These are phyloP conservation scores for Yamadazyma kanchanaburiensis DNA, from an alignment of 1,139 yeast species.

Conservation along the genomic window DNA sequence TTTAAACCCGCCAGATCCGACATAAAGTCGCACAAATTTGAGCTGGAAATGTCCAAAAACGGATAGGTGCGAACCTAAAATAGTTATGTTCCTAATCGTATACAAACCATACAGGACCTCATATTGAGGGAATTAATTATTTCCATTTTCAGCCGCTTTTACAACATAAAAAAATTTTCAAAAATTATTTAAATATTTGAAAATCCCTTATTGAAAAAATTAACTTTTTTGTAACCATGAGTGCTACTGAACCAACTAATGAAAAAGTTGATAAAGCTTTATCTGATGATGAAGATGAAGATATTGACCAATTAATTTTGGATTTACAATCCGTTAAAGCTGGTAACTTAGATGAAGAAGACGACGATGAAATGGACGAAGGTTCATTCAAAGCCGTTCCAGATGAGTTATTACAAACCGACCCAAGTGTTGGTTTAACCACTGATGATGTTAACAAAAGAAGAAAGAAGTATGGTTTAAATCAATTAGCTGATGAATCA, in stretches of 20 bases:
- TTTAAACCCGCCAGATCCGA: no score
- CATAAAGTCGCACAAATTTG: no score
- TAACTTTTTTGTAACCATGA: slow-evolving; percentile 21
- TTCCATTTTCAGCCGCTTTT: slow-evolving; percentile 17
- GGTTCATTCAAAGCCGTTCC: slow-evolving; percentile 68
- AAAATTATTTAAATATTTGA: slow-evolving; percentile 7
- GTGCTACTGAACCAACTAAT: slow-evolving; percentile 50
- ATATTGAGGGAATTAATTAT: slow-evolving; percentile 4
- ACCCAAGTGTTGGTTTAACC: slow-evolving; percentile 76
- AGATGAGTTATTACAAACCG: slow-evolving; percentile 85
- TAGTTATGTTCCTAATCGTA: no score
- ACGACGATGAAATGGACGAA: slow-evolving; percentile 50
- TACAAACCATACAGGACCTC: no score
- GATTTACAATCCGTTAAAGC: slow-evolving; percentile 81
- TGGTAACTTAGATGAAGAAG: slow-evolving; percentile 39
- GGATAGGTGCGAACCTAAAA: no score
- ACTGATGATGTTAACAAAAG: slow-evolving; percentile 80
- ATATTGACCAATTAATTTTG: slow-evolving; percentile 83
- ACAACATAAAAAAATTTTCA: slow-evolving; percentile 7
- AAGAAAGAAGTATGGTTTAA: slow-evolving; percentile 91
- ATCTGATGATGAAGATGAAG: slow-evolving; percentile 73
- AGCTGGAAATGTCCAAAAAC: no score
- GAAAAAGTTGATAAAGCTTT: slow-evolving; percentile 47
- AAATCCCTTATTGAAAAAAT: slow-evolving; percentile 1
- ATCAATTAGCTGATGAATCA: slow-evolving; percentile 92